Base-by-base conservation (phyloP, 2,329 filamentous ascomycete species). In the Thelonectria discophora region DNA sequence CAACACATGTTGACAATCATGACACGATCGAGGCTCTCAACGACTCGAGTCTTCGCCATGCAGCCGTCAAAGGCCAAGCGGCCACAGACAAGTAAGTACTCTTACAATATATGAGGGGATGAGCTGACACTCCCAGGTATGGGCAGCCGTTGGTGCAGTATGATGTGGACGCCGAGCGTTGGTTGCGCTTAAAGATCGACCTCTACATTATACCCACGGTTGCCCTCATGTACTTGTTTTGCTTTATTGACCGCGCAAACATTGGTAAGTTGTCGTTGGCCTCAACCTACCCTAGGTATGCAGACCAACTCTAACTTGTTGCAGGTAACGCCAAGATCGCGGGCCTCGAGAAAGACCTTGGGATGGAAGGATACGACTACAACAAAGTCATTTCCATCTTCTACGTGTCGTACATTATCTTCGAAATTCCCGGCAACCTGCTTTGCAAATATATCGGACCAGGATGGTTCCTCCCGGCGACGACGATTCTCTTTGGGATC, bases 161-260 rank as follows among this genome's bases (percentile, higher is more conserved):
- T 15, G 55, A 57, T 15, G 8, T 46, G n/a, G 34, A 51, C 11
- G 47, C 83, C 1, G 88, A 90, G 71, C 73, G 80, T 6, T 81
- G 79, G 43, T 78, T 90, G 12, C 80, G 86, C 3, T 74, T 76
- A 66, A 91, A 91, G 74, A 88, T 91, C 40, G 88, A 91, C 69
- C 65, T 89, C 6, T 84, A 80, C 65, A 83, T 90, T 47, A 78
- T 91, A 0, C 89, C 89, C 0, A 88, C 86, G 0, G 86, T 90
- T 0, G 78, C 87, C 0, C 60, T 90, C 1, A 78, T 91, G 12
- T 91, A 90, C 68, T 79, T 73, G 1, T 65, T 73, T 47, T 66
- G 70, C 34, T 90, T 89, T 73, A 89, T 90, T 62, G 88, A 90
- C 69, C 80, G 88, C 20, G 84, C 87, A 30, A 90, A 90, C 68